Percentiles rank a stretch among this genome's conserved stretches.
Evolutionary conservation across 768 basidiomycete genomes (phyloP).

Genomic region (Podaxis sp.): DNA sequence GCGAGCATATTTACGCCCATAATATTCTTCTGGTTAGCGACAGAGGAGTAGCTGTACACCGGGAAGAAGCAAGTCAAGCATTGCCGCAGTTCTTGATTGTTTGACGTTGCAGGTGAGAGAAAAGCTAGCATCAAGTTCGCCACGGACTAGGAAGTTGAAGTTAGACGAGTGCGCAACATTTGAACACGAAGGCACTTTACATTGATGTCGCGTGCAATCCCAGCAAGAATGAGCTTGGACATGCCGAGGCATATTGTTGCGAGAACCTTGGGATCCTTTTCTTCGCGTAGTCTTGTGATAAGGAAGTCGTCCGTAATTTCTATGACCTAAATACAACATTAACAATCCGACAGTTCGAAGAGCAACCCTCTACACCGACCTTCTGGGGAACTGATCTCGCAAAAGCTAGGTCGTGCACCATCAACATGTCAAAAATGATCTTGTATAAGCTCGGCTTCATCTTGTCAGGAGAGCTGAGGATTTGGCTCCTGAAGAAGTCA

Average conservation of each 20-base stretch:
- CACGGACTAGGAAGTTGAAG: constrained; percentile 28
- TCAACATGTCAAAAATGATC: constrained; percentile 85
- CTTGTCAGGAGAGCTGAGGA: constrained; percentile 71
- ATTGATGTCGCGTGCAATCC: constrained; percentile 75
- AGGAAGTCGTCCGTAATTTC: constrained; percentile 42
- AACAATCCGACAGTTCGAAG: neutral
- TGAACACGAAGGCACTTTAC: constrained; percentile 34
- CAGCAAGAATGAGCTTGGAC: constrained; percentile 85
- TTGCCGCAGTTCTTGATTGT: constrained; percentile 86
- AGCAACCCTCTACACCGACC: constrained; percentile 21
- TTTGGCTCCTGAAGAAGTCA: constrained; percentile 82
- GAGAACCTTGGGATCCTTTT: constrained; percentile 73
- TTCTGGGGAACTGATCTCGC: constrained; percentile 40
- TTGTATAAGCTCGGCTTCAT: constrained; percentile 76
- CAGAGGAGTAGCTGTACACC: constrained; percentile 86
- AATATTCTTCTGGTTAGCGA: constrained; percentile 71
- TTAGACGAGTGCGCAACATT: neutral
- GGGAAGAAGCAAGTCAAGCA: constrained; percentile 98
- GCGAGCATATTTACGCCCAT: constrained; percentile 34
- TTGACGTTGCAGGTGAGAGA: constrained; percentile 79
- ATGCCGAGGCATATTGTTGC: constrained; percentile 81
- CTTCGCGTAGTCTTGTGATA: constrained; percentile 50
- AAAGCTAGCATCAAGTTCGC: constrained; percentile 56
- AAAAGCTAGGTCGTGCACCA: constrained; percentile 86
- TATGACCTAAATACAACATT: constrained; percentile 28